Percentiles rank a stretch among this genome's conserved stretches.
Conservation (phyloP, 2,329 filamentous ascomycete genomes). For the Dryadomyces quercus-mongolicae region DNA sequence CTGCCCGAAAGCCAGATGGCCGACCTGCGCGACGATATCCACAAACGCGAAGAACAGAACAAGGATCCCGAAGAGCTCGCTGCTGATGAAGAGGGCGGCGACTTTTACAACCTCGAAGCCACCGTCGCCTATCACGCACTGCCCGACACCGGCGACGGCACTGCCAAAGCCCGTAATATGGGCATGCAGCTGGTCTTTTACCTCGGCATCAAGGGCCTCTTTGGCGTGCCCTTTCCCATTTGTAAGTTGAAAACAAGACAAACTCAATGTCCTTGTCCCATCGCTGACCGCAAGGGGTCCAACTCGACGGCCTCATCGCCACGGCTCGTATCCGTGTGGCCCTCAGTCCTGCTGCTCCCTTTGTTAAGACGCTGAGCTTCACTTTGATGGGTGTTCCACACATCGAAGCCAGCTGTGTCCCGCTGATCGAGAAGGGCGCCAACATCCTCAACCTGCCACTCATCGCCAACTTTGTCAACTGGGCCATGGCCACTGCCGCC, state of each 20-base stretch:
- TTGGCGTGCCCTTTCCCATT: constrained; percentile 78
- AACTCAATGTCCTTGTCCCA: not conserved
- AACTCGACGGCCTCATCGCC: constrained; percentile 80
- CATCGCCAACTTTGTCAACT: constrained; percentile 95
- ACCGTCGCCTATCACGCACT: constrained; percentile 85
- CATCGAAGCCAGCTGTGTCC: constrained; percentile 77
- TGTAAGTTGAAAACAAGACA: too few species aligned
- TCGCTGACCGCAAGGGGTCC: constrained; percentile 39
- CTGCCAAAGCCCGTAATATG: constrained; percentile 85
- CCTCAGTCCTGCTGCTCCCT: constrained; percentile 82
- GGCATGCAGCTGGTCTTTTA: constrained; percentile 96
- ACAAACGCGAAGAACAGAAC: constrained; percentile 63
- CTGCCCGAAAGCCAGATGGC: constrained; percentile 72
- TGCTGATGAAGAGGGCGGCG: constrained; percentile 79
- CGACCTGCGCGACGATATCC: constrained; percentile 71
- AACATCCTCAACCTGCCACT: constrained; percentile 86
- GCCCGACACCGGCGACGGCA: constrained; percentile 56
- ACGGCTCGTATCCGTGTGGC: constrained; percentile 75
- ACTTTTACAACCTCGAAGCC: constrained; percentile 86
- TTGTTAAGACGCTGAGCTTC: constrained; percentile 82
- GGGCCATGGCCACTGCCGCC: constrained; percentile 75
- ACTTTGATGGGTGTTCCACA: constrained; percentile 91
- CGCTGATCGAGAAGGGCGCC: constrained; percentile 81
- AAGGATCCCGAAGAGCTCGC: constrained; percentile 82
- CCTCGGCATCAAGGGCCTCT: constrained; percentile 75